Evolutionary conservation across 2,329 filamentous ascomycete genomes (phyloP).

Genomic region (Periconia macrospinosa): DNA sequence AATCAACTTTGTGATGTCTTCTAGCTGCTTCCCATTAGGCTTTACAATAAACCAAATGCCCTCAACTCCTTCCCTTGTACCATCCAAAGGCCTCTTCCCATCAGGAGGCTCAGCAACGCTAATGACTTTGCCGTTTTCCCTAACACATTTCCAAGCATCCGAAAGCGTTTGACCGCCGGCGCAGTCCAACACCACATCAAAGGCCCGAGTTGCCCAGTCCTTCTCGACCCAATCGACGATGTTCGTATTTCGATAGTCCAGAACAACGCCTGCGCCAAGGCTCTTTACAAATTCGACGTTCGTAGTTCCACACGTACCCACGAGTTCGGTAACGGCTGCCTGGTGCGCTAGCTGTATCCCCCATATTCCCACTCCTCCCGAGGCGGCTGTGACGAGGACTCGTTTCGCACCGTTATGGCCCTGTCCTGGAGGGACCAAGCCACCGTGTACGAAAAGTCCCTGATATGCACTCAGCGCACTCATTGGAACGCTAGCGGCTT

Average conservation of each 20-base stretch:
- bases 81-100: conserved; percentile 28
- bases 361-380: conserved; percentile 51
- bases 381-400: conserved; percentile 50
- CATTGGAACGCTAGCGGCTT: conserved; percentile 45
- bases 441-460: conserved; percentile 37
- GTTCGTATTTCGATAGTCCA: conserved; percentile 44
- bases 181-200: conserved; percentile 51
- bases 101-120: conserved; percentile 45
- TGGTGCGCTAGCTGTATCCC: conserved; percentile 45
- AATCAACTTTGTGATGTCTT: conserved; percentile 43
- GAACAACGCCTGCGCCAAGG: conserved; percentile 45
- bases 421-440: conserved; percentile 1
- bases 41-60: conserved; percentile 49
- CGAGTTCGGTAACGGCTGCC: conserved; percentile 35
- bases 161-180: conserved; percentile 45
- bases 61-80: conserved; percentile 30
- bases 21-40: conserved; percentile 40
- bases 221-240: conserved; percentile 38
- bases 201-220: conserved; percentile 25
- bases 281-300: conserved; percentile 45
- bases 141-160: conserved; percentile 49
- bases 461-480: conserved; percentile 50
- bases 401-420: conserved; percentile 28
- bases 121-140: conserved; percentile 41
- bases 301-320: conserved; percentile 43